These are phyloP conservation scores for Mortierella claussenii DNA, from an alignment of 192 early-diverging fungal genomes.

Conservation along the genomic window DNA sequence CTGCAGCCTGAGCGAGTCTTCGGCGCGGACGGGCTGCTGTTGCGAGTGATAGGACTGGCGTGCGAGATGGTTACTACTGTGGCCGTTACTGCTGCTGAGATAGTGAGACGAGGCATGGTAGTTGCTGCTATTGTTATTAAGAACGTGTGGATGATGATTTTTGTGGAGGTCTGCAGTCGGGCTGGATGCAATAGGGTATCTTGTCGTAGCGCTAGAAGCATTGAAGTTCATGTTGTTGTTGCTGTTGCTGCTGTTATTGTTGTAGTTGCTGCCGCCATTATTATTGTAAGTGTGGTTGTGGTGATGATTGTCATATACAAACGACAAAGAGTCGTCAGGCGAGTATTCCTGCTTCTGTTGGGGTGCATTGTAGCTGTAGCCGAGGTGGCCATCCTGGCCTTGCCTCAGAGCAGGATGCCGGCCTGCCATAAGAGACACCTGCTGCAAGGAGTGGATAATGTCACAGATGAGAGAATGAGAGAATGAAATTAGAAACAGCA, in stretches of 20 bases:
- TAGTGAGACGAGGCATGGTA: neutral
- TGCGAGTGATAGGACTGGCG: neutral
- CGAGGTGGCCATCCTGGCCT: neutral
- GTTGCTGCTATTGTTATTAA: conserved; percentile 4
- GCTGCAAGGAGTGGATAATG: conserved; percentile 2
- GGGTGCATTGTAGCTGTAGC: conserved; percentile 3
- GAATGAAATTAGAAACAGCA: neutral
- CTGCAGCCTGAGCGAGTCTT: no score
- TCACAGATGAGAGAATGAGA: neutral
- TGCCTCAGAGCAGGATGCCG: neutral
- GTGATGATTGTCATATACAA: neutral
- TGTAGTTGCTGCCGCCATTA: conserved; percentile 1
- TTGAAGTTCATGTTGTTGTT: conserved; percentile 1
- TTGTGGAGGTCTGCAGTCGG: neutral
- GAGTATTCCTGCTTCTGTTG: conserved; percentile 7
- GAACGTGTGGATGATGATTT: neutral
- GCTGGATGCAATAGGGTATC: neutral
- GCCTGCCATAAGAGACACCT: conserved; percentile 17
- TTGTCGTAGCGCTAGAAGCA: conserved; percentile 1
- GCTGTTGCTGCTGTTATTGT: conserved; percentile 4
- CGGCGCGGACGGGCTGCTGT: neutral
- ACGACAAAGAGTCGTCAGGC: neutral
- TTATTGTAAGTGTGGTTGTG: conserved; percentile 1
- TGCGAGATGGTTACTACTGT: conserved; percentile 12
- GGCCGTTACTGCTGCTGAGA: no score